Percentiles rank a stretch among this genome's conserved stretches.
These are phyloP conservation scores for Sporothrix schenckii DNA, from an alignment of 2,329 filamentous ascomycete species.

Conservation along the genomic window DNA sequence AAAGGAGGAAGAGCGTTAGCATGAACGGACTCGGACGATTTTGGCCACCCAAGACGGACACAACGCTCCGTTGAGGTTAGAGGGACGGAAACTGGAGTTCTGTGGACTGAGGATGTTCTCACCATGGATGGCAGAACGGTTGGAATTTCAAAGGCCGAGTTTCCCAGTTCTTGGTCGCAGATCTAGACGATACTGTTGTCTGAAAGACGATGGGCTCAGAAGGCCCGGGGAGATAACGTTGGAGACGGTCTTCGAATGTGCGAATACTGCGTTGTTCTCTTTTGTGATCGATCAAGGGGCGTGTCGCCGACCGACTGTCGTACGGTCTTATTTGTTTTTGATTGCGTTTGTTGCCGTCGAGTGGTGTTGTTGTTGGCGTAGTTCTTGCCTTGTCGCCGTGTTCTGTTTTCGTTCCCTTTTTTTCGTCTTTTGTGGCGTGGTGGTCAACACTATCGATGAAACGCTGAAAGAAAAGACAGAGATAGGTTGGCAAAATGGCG, in stretches of 20 bases:
- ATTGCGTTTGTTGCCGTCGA: not conserved
- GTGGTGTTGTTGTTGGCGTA: not conserved
- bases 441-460: conserved; percentile 37
- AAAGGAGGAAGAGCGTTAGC: conserved; percentile 44
- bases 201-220: not conserved
- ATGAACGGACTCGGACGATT: conserved; percentile 41
- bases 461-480: conserved; percentile 44
- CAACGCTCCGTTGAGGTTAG: not conserved
- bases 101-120: not conserved
- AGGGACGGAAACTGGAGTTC: not conserved
- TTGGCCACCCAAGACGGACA: conserved; percentile 2
- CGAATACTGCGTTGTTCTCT: not conserved
- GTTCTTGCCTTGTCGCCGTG: not conserved
- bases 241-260: not conserved
- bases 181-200: not conserved
- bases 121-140: not conserved
- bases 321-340: not conserved
- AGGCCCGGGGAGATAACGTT: not conserved
- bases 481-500: conserved; percentile 42
- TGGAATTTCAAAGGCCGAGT: not conserved
- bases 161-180: not conserved
- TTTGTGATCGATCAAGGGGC: not conserved
- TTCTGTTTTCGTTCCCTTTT: not conserved
- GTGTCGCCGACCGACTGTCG: not conserved
- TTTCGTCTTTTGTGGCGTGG: not conserved